These are phyloP conservation scores for Vinca minor DNA, from an alignment of 257 asterid genomes.

Conservation along the genomic window DNA sequence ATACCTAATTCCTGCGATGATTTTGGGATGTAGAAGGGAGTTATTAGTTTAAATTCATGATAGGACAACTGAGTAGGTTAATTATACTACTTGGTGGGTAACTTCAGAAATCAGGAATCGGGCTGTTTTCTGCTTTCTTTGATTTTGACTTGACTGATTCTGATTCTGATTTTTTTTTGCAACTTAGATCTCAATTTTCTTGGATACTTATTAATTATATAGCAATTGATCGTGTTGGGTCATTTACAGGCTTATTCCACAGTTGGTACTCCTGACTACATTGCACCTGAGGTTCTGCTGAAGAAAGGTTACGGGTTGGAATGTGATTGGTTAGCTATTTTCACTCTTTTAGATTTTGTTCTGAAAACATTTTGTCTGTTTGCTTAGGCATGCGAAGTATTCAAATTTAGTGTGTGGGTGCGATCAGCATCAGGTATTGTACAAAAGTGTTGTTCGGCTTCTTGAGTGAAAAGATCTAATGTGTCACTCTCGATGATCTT, in stretches of 20 bases:
- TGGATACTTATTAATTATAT: neutral
- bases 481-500: neutral
- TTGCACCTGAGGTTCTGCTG: conserved; percentile 91
- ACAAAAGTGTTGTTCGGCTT: neutral
- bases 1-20: neutral
- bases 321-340: conserved; percentile 84
- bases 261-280: conserved; percentile 95
- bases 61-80: neutral
- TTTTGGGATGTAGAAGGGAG: neutral
- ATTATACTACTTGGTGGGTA: neutral
- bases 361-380: neutral
- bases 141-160: neutral
- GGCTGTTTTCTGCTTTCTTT: neutral
- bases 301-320: conserved; percentile 99
- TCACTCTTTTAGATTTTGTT: neutral
- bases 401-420: neutral
- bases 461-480: neutral
- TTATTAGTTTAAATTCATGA: neutral
- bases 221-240: conserved; percentile 12
- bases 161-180: neutral
- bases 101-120: neutral
- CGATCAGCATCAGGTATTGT: neutral
- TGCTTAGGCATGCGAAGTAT: neutral
- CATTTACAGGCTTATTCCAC: conserved; percentile 91
- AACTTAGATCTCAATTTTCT: neutral